Evolutionary conservation across 768 basidiomycete genomes (phyloP).

Genomic region (Sarcomyxa edulis): DNA sequence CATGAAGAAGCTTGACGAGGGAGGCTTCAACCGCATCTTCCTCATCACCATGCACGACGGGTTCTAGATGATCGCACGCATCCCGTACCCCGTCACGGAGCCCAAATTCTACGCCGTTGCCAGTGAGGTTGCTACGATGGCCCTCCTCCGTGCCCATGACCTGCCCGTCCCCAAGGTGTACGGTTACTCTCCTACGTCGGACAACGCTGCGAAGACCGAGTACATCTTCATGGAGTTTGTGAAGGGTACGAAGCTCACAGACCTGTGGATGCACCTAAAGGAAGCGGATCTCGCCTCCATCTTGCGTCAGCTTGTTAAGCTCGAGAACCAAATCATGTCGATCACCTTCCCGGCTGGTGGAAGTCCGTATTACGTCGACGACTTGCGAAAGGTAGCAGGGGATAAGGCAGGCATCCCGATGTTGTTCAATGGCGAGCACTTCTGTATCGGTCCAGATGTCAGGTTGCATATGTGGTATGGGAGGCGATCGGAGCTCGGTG

Average conservation of each 20-base stretch:
- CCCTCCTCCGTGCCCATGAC: slow-evolving; percentile 29
- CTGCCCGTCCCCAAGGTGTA: slow-evolving; percentile 38
- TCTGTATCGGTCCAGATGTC: slow-evolving; percentile 42
- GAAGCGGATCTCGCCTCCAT: slow-evolving; percentile 35
- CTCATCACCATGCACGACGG: slow-evolving; percentile 26
- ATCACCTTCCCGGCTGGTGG: slow-evolving; percentile 43
- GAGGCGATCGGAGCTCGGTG: slow-evolving; percentile 41
- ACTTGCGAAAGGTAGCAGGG: slow-evolving; percentile 35
- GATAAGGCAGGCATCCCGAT: slow-evolving; percentile 29
- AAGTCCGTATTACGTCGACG: slow-evolving; percentile 42
- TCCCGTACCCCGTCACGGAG: slow-evolving; percentile 23
- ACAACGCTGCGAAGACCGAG: slow-evolving; percentile 35
- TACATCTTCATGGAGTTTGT: slow-evolving; percentile 44
- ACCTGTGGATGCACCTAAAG: slow-evolving; percentile 33
- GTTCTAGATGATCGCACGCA: slow-evolving; percentile 27
- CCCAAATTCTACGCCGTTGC: slow-evolving; percentile 23
- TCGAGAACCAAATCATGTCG: slow-evolving; percentile 45
- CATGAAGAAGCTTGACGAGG: slow-evolving; percentile 38
- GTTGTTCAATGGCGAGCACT: slow-evolving; percentile 29
- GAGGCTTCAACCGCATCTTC: slow-evolving; percentile 30
- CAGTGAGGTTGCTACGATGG: slow-evolving; percentile 28
- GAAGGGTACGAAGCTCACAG: slow-evolving; percentile 31
- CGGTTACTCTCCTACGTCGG: slow-evolving; percentile 32
- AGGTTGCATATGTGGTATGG: slow-evolving; percentile 43
- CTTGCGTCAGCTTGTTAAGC: slow-evolving; percentile 36